Conservation (phyloP, 2,329 filamentous ascomycete genomes). For the Talaromyces marneffei region DNA sequence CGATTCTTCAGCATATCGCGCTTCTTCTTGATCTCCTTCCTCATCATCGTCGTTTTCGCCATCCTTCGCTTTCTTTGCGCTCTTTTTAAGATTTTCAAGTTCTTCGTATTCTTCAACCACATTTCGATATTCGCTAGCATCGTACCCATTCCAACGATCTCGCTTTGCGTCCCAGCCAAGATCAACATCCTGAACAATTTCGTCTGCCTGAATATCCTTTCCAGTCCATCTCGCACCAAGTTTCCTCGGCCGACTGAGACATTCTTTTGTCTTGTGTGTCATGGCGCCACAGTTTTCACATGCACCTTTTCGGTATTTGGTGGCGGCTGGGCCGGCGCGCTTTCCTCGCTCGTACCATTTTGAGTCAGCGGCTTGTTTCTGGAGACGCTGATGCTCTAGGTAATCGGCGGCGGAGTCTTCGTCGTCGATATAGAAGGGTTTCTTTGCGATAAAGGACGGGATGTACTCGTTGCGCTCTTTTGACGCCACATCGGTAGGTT, state of each 20-base stretch:
- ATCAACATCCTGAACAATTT: slow-evolving; percentile 75
- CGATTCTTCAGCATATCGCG: slow-evolving; percentile 81
- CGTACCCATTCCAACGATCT: slow-evolving; percentile 98
- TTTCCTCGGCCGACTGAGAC: slow-evolving; percentile 79
- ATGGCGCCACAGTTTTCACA: slow-evolving; percentile 98
- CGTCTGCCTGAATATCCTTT: slow-evolving; percentile 87
- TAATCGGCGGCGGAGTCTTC: slow-evolving; percentile 74
- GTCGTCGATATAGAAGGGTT: slow-evolving; percentile 88
- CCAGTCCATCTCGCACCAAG: slow-evolving; percentile 89
- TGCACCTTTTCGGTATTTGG: slow-evolving; percentile 94
- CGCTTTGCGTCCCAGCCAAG: slow-evolving; percentile 96
- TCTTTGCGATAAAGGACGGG: slow-evolving; percentile 94
- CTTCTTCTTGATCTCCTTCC: slow-evolving; percentile 40
- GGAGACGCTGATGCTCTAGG: slow-evolving; percentile 88
- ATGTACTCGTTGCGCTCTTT: slow-evolving; percentile 99
- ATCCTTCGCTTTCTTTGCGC: slow-evolving; percentile 47
- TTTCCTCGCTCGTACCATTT: slow-evolving; percentile 93
- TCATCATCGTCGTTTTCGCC: slow-evolving; percentile 45
- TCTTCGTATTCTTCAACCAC: slow-evolving; percentile 89
- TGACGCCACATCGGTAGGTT: slow-evolving; percentile 48
- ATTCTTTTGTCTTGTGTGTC: slow-evolving; percentile 94
- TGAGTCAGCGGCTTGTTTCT: slow-evolving; percentile 62
- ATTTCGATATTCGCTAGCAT: slow-evolving; percentile 73
- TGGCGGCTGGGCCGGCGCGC: slow-evolving; percentile 78
- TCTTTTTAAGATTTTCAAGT: slow-evolving; percentile 67